Conservation (phyloP, 1,284 basidiomycete genomes). For the Ustilago lituana region DNA sequence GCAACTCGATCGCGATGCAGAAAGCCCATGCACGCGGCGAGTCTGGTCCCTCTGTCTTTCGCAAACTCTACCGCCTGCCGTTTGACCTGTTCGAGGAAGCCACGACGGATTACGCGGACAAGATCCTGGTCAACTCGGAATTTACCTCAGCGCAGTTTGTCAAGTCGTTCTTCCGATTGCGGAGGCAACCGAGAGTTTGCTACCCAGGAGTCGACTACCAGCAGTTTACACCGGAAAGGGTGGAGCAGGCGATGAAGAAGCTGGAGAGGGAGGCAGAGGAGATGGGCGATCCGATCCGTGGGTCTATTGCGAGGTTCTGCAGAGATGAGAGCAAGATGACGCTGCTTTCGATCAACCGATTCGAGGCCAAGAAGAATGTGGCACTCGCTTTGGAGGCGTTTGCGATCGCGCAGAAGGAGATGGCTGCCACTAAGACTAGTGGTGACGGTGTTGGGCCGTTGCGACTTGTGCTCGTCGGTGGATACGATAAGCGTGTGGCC, state of each 20-base stretch:
- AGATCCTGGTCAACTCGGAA: conserved; percentile 88
- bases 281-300: conserved; percentile 27
- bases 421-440: conserved; percentile 19
- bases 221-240: conserved; percentile 25
- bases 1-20: conserved; percentile 70
- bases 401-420: conserved; percentile 67
- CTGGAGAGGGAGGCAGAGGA: conserved; percentile 70
- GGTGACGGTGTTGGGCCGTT: conserved; percentile 18
- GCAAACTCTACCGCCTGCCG: conserved; percentile 77
- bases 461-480: conserved; percentile 71
- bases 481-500: conserved; percentile 77
- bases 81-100: conserved; percentile 90
- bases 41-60: conserved; percentile 32
- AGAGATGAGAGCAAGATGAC: conserved; percentile 72
- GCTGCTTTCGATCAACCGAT: conserved; percentile 89
- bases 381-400: conserved; percentile 84
- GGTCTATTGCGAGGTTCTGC: conserved; percentile 25
- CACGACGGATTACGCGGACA: conserved; percentile 88
- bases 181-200: conserved; percentile 76
- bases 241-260: conserved; percentile 35
- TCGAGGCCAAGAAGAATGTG: conserved; percentile 93
- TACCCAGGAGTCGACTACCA: conserved; percentile 82
- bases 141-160: conserved; percentile 79
- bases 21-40: conserved; percentile 64
- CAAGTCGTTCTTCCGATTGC: conserved; percentile 78